Base-by-base conservation (phyloP, 305 asterid genomes). In the Fraxinus dipetala region DNA sequence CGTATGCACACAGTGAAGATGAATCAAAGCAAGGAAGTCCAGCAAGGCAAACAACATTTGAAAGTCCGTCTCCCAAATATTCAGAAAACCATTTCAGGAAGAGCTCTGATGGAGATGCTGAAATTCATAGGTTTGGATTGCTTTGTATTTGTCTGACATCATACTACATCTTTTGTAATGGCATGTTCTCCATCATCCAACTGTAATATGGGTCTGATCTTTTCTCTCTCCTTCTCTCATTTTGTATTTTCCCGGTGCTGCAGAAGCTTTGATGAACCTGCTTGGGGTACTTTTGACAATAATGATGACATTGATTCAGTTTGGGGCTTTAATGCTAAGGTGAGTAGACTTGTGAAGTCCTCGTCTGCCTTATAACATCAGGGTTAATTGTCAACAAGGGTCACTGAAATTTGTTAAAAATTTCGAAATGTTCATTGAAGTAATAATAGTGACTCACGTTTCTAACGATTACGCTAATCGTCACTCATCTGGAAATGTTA, bases 251-350 rank as follows among this genome's bases (percentile, higher is more conserved):
- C 78, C 75, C 79, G 80, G 81, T 56, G 75, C 51, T 30, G 30
- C 93, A 93, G 98, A 89, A 90, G 94, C 89, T 92, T 93, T 86
- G 98, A 94, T 61, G 98, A 94, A 80, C 84, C 97, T 82, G 73
- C 87, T 24, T 96, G 98, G 99, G 98, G 97, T 72, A 90, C 89
- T 79, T 96, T 93, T 72, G 97, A 93, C 91, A 90, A 91, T 85
- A 92, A 90, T 72, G 98, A 96, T 83, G 98, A 96, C 87, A 85
- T 93, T 77, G 98, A 96, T 88, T 96, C 99, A 28, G 98, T 94
- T 32, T 96, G 99, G 99, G 99, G 98, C 87, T 94, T 96, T 89
- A 86, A 85, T 85, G 84, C 94, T 35, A 96, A 96, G 97, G 98
- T 89, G 87, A 84, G 95, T 81, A 61, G 75, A 13, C 43, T 14